Evolutionary conservation across 345 rosid genomes (phyloP).

Genomic region (Laguncularia racemosa): DNA sequence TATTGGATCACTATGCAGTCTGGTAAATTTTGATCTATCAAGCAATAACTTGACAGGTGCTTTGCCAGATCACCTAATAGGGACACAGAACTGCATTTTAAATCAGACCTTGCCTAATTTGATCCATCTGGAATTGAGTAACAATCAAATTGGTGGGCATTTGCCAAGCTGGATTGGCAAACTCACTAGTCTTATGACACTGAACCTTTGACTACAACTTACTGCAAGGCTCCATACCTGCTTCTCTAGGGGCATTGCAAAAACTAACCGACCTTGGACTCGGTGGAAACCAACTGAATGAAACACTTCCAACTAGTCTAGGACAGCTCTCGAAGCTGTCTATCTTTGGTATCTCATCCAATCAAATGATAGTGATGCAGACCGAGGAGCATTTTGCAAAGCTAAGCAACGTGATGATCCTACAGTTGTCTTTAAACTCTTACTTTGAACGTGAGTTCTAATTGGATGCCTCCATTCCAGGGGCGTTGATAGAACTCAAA

Average conservation of each 20-base stretch:
- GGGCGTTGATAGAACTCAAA: no score
- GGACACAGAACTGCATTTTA: constrained; percentile 14
- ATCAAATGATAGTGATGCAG: constrained; percentile 22
- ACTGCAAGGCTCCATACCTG: constrained; percentile 28
- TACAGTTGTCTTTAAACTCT: constrained; percentile 28
- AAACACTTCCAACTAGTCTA: constrained; percentile 27
- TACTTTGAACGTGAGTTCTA: constrained; percentile 24
- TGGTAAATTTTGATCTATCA: constrained; percentile 22
- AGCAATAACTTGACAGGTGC: constrained; percentile 31
- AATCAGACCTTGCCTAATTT: constrained; percentile 20
- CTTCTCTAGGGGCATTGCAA: constrained; percentile 21
- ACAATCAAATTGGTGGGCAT: constrained; percentile 18
- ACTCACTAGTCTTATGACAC: constrained; percentile 18
- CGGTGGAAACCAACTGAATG: constrained; percentile 25
- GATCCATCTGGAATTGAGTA: constrained; percentile 17
- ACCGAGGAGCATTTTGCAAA: constrained; percentile 25
- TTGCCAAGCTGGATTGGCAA: constrained; percentile 36
- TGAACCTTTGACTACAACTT: constrained; percentile 20
- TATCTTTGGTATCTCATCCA: constrained; percentile 22
- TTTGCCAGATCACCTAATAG: constrained; percentile 23
- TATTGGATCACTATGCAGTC: constrained; percentile 29
- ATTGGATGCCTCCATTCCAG: constrained; percentile 44
- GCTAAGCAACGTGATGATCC: constrained; percentile 20
- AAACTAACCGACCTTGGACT: constrained; percentile 19
- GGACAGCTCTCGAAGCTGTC: constrained; percentile 26